These are phyloP conservation scores for Mortierella sp. DNA, from an alignment of 371 early-diverging fungal genomes.

Conservation along the genomic window DNA sequence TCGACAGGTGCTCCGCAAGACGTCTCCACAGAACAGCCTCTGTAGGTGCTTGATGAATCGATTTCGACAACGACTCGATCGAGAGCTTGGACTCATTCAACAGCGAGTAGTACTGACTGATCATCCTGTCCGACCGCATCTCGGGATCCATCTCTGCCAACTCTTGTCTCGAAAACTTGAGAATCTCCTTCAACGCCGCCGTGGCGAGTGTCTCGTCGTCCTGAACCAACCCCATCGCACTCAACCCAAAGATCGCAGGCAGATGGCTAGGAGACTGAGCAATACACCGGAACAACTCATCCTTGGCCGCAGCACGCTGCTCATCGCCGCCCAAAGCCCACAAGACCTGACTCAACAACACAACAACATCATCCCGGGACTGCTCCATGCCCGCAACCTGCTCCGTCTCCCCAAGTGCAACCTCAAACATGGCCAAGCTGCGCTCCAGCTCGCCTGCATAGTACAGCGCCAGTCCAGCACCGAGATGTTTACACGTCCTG, in stretches of 20 bases:
- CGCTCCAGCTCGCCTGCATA: conserved; percentile 77
- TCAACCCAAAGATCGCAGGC: conserved; percentile 80
- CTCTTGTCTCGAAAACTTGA: conserved; percentile 63
- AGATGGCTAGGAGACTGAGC: conserved; percentile 61
- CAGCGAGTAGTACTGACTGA: conserved; percentile 48
- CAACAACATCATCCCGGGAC: conserved; percentile 73
- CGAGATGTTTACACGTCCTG: conserved; percentile 69
- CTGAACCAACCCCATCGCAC: conserved; percentile 84
- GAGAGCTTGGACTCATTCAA: conserved; percentile 45
- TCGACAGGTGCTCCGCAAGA: conserved; percentile 43
- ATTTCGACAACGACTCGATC: conserved; percentile 34
- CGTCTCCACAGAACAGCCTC: conserved; percentile 40
- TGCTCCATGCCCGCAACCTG: conserved; percentile 51
- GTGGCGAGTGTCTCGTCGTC: conserved; percentile 81
- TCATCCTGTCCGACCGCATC: conserved; percentile 34
- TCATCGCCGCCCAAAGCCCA: conserved; percentile 89
- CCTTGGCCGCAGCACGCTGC: conserved; percentile 83
- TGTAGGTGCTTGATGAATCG: conserved; percentile 46
- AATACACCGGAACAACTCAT: conserved; percentile 80
- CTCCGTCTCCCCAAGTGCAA: conserved; percentile 70
- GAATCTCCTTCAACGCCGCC: conserved; percentile 81
- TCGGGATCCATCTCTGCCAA: conserved; percentile 51
- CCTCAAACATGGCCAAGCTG: conserved; percentile 80
- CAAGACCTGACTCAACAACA: conserved; percentile 86
- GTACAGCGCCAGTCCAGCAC: conserved; percentile 84